Conservation (phyloP, 208 protist species). For the Tritrichomonas foetus region DNA sequence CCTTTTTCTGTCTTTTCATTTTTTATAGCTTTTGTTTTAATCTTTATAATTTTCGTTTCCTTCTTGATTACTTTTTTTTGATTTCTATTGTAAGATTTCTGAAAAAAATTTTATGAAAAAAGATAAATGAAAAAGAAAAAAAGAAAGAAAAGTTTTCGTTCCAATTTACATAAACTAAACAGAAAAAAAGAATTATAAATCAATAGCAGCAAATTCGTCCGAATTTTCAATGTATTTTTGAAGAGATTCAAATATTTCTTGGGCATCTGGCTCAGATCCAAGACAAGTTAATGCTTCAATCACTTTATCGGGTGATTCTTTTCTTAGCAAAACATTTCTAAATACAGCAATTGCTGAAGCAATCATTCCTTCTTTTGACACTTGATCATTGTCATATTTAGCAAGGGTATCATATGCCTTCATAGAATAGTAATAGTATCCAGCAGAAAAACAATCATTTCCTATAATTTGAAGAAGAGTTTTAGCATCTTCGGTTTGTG, state of each 20-base stretch:
- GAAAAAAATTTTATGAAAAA: too few relatives aligned
- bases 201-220: background rate
- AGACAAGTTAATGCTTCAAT: background rate
- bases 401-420: background rate
- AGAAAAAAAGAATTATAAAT: too few relatives aligned
- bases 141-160: too few relatives aligned
- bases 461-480: slow-evolving; percentile 2
- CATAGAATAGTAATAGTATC: background rate
- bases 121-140: too few relatives aligned
- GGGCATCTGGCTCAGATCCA: background rate
- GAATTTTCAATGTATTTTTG: background rate
- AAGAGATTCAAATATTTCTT: background rate
- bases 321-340: slow-evolving; percentile 19
- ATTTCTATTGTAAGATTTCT: too few relatives aligned
- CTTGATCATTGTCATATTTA: background rate
- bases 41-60: too few relatives aligned
- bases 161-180: too few relatives aligned
- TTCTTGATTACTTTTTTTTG: too few relatives aligned
- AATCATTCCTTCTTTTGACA: slow-evolving; percentile 33
- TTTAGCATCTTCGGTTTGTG: background rate
- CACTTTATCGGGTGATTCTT: background rate
- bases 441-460: background rate
- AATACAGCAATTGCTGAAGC: background rate
- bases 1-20: too few relatives aligned
- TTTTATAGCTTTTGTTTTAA: too few relatives aligned